Evolutionary conservation across 352 stramenopile species (phyloP).

Genomic region (Globisporangium cystogenes): DNA sequence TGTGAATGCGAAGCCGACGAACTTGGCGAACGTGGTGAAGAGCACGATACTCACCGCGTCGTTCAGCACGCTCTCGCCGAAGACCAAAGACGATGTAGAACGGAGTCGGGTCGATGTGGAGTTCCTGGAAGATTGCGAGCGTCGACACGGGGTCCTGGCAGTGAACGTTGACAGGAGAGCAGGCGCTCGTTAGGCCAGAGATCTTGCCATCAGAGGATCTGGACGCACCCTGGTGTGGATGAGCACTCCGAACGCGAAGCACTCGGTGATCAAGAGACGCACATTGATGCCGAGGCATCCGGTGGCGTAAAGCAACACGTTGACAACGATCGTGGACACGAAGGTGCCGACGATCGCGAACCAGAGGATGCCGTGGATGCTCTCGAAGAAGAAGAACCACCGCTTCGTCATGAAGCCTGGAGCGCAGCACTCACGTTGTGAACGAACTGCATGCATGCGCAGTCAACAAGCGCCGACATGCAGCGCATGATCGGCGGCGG

Average conservation of each 20-base stretch:
- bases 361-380: constrained; percentile 86
- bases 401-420: constrained; percentile 86
- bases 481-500: constrained; percentile 83
- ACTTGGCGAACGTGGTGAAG: constrained; percentile 95
- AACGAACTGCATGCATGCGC: neutral
- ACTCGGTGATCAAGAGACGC: constrained; percentile 81
- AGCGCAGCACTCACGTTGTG: neutral
- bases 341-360: constrained; percentile 89
- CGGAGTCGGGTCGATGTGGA: constrained; percentile 85
- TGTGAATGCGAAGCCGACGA: constrained; percentile 85
- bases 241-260: constrained; percentile 88
- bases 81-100: constrained; percentile 96
- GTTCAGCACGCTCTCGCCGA: constrained; percentile 97
- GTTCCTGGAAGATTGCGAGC: constrained; percentile 88
- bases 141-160: constrained; percentile 85
- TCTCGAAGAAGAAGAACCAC: constrained; percentile 91
- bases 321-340: constrained; percentile 84
- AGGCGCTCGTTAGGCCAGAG: neutral
- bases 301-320: constrained; percentile 66
- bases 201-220: neutral
- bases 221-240: constrained; percentile 76
- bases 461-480: neutral
- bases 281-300: constrained; percentile 54
- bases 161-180: neutral
- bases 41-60: constrained; percentile 97